These are phyloP conservation scores for Diaporthe helianthi DNA, from an alignment of 2,329 filamentous ascomycete genomes.

Conservation along the genomic window DNA sequence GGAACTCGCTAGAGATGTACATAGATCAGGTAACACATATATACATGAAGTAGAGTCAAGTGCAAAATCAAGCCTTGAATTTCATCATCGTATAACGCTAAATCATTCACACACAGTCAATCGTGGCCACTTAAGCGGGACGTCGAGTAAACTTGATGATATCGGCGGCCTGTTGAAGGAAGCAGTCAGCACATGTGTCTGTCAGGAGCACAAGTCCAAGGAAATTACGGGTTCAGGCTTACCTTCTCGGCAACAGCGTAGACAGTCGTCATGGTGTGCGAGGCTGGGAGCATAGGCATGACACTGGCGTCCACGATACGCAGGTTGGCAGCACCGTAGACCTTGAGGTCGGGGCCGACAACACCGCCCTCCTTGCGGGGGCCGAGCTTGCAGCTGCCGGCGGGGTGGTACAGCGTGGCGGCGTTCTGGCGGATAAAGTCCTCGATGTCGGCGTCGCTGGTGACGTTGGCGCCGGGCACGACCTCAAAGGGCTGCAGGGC, in stretches of 20 bases:
- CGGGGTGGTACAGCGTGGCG: slow-evolving; percentile 47
- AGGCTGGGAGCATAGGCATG: slow-evolving; percentile 47
- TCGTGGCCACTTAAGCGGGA: background rate
- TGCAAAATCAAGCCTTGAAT: background rate
- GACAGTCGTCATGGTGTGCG: slow-evolving; percentile 39
- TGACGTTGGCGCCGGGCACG: slow-evolving; percentile 45
- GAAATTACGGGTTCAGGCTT: background rate
- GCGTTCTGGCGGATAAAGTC: slow-evolving; percentile 36
- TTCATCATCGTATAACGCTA: background rate
- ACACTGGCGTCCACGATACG: slow-evolving; percentile 54
- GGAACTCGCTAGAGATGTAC: background rate
- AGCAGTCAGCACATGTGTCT: background rate
- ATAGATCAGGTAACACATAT: slow-evolving; percentile 2
- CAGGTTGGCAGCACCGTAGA: slow-evolving; percentile 52
- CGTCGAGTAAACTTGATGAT: slow-evolving; percentile 32
- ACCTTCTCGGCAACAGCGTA: slow-evolving; percentile 42
- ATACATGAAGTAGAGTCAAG: background rate
- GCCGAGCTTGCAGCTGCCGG: slow-evolving; percentile 54
- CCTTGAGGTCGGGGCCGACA: slow-evolving; percentile 49
- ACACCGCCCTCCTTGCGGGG: slow-evolving; percentile 52
- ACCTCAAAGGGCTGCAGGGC: slow-evolving; percentile 46
- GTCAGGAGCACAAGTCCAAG: background rate
- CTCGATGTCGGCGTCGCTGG: slow-evolving; percentile 40
- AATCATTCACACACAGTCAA: background rate
- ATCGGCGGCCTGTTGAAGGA: slow-evolving; percentile 21